A percentile compares a stretch with the other conserved stretches of the same genome.
phyloP scores from a whole-genome alignment of 768 basidiomycete species.

The Holtermanniella nyarrowii region DNA sequence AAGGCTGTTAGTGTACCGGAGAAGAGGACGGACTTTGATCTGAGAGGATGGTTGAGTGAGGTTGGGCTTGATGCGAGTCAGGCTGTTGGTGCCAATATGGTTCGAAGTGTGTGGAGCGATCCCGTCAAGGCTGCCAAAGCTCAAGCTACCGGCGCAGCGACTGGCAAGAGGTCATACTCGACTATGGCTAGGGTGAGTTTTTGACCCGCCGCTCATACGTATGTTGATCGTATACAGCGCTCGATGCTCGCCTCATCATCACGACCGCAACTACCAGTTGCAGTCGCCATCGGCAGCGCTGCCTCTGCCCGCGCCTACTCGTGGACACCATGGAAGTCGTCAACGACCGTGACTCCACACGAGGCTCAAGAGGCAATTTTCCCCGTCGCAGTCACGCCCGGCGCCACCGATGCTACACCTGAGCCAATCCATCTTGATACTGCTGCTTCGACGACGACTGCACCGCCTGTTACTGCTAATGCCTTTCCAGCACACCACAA shows the following conservation, averaged over 20 bases:
- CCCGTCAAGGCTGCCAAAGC: slow-evolving; percentile 11
- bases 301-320: slow-evolving; percentile 1
- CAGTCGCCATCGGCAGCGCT: not conserved
- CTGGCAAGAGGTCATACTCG: slow-evolving; percentile 6
- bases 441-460: slow-evolving; percentile 2
- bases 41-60: slow-evolving; percentile 9
- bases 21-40: slow-evolving; percentile 5
- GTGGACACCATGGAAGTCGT: slow-evolving; percentile 19
- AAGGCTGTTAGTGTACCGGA: slow-evolving; percentile 3
- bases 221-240: slow-evolving; percentile 51
- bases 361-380: not conserved
- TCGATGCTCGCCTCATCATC: slow-evolving; percentile 56
- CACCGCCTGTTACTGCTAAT: not conserved
- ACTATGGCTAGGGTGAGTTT: slow-evolving; percentile 12
- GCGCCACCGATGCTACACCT: not conserved
- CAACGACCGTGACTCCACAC: not conserved
- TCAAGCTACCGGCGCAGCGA: slow-evolving; percentile 9
- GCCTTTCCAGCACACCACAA: too few species aligned
- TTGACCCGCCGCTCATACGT: too few species aligned
- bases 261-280: too few species aligned
- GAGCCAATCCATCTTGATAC: not conserved
- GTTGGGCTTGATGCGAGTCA: slow-evolving; percentile 2
- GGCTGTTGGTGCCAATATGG: not conserved
- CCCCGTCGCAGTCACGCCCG: not conserved
- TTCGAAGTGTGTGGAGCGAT: slow-evolving; percentile 5